Percentiles rank a stretch among this genome's conserved stretches.
phyloP scores from a whole-genome alignment of 768 basidiomycete species.

The Agrocybe praecox region DNA sequence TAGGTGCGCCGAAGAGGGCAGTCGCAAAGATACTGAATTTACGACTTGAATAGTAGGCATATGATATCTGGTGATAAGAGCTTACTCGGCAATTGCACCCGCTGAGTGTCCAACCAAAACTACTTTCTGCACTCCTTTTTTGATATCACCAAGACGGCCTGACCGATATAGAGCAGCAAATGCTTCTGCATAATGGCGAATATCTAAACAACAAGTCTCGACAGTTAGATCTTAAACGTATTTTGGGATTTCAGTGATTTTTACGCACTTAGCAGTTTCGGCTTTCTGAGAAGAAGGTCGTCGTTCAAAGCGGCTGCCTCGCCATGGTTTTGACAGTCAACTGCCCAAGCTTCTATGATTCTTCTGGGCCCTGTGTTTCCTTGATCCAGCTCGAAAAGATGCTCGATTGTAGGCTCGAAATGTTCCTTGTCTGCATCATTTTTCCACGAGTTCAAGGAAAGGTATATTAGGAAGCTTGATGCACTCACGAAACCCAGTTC shows the following conservation, averaged over 20 bases:
- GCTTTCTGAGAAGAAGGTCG: not conserved
- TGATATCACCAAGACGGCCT: not conserved
- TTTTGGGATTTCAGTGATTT: too few species aligned
- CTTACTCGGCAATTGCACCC: conserved; percentile 1
- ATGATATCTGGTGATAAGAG: not conserved
- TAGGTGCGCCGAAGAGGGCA: not conserved
- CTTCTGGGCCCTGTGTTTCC: not conserved
- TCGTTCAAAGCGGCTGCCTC: not conserved
- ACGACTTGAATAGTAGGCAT: too few species aligned
- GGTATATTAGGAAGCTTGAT: not conserved
- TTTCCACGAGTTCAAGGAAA: too few species aligned
- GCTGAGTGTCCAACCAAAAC: conserved; percentile 2
- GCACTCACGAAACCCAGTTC: conserved; percentile 1
- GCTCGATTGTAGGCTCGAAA: not conserved
- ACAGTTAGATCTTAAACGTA: too few species aligned
- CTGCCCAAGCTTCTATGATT: conserved; percentile 2
- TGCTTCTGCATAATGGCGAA: not conserved
- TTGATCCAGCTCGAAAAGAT: not conserved
- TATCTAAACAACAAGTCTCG: not conserved
- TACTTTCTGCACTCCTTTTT: not conserved
- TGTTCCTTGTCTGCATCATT: conserved; percentile 3
- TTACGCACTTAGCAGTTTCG: not conserved
- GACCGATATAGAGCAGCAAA: not conserved
- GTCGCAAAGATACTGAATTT: not conserved
- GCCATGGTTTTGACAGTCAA: conserved; percentile 3